Conservation (phyloP, 768 basidiomycete genomes). For the Tephrocybe rancida region DNA sequence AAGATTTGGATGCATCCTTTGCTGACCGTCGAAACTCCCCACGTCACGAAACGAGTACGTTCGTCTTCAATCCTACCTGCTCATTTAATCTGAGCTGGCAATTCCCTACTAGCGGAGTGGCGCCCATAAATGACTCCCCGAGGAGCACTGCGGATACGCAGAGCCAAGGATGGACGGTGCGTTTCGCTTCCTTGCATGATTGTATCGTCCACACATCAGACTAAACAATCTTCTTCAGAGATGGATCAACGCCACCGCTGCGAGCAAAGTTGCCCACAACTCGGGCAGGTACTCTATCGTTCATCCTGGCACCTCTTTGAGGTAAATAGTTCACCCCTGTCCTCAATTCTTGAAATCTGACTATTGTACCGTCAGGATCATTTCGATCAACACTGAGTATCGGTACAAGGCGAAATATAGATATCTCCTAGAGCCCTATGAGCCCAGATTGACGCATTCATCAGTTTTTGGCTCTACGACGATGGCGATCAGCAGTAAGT, state of each 20-base stretch:
- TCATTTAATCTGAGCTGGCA: background rate
- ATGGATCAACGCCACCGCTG: slow-evolving; percentile 48
- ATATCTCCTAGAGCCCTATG: no score
- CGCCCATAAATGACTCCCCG: slow-evolving; percentile 62
- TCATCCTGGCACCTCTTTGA: slow-evolving; percentile 27
- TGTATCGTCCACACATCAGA: no score
- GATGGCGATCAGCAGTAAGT: slow-evolving; percentile 46
- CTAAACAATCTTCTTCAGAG: slow-evolving; percentile 28
- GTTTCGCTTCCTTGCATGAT: slow-evolving; percentile 10
- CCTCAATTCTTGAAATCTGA: background rate
- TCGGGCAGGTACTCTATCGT: slow-evolving; percentile 59
- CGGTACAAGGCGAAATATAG: slow-evolving; percentile 63
- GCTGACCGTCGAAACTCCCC: background rate
- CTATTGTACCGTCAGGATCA: slow-evolving; percentile 38
- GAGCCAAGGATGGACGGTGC: slow-evolving; percentile 49
- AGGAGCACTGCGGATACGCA: slow-evolving; percentile 46
- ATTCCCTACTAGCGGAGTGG: slow-evolving; percentile 45
- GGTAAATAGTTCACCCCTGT: background rate
- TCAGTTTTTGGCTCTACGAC: slow-evolving; percentile 64
- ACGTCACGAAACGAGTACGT: slow-evolving; percentile 53
- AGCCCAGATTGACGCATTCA: background rate
- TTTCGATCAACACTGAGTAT: slow-evolving; percentile 62
- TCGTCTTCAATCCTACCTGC: background rate
- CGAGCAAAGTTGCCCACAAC: slow-evolving; percentile 42
- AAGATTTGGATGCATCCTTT: background rate